phyloP scores from a whole-genome alignment of 257 asterid genomes.

The Paulownia fortunei region DNA sequence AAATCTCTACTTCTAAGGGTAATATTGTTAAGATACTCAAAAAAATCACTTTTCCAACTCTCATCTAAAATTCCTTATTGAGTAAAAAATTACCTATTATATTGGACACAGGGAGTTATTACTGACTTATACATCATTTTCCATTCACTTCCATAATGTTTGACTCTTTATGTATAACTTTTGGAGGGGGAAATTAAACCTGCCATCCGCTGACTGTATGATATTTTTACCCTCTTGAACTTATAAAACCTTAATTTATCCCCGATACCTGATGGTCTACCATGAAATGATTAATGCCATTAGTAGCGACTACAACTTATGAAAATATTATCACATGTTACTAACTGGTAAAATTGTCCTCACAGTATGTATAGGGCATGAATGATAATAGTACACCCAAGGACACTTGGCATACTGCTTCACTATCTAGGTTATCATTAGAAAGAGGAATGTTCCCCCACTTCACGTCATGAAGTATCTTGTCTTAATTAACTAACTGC shows the following conservation, averaged over 20 bases:
- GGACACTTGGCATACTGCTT: neutral
- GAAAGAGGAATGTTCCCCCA: neutral
- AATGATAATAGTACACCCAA: neutral
- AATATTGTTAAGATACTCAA: neutral
- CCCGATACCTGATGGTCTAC: neutral
- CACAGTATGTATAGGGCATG: neutral
- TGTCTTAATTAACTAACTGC: neutral
- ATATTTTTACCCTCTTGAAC: neutral
- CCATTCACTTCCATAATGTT: neutral
- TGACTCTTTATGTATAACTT: neutral
- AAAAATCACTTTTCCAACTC: neutral
- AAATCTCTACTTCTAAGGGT: neutral
- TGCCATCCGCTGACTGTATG: too few relatives aligned
- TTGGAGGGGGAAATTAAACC: too few relatives aligned
- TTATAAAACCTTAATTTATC: neutral
- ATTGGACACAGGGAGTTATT: neutral
- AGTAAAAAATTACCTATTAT: neutral
- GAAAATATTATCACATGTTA: neutral
- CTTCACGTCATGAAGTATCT: neutral
- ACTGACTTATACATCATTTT: neutral
- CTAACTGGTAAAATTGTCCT: neutral
- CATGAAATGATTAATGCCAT: neutral
- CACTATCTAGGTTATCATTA: neutral
- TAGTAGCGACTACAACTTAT: neutral
- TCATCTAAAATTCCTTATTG: neutral